These are phyloP conservation scores for Penicillium mononematosum DNA, from an alignment of 495 filamentous ascomycete genomes.

Conservation along the genomic window DNA sequence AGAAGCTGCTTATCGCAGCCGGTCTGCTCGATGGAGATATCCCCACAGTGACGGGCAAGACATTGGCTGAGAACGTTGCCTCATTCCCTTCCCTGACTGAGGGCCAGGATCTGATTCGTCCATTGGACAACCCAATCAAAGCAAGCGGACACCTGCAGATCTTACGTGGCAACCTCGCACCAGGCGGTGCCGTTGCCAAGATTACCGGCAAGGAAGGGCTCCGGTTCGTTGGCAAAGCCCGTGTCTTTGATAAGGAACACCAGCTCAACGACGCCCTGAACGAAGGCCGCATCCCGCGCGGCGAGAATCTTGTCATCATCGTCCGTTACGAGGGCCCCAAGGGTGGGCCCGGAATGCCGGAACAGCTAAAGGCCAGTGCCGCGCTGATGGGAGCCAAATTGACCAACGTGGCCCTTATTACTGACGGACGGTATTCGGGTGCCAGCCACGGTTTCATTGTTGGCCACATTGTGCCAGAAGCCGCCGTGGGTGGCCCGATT, in stretches of 20 bases:
- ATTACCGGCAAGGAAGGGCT: constrained; percentile 96
- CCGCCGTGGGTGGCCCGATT: constrained; percentile 78
- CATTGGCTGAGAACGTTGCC: constrained; percentile 82
- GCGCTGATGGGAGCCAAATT: constrained; percentile 91
- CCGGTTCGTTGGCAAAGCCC: constrained; percentile 74
- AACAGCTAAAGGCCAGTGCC: constrained; percentile 85
- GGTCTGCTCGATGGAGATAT: constrained; percentile 80
- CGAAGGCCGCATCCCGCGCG: constrained; percentile 66
- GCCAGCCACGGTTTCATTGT: constrained; percentile 96
- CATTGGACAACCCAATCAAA: constrained; percentile 83
- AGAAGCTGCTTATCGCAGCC: constrained; percentile 86
- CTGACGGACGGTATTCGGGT: constrained; percentile 88
- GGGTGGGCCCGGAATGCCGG: constrained; percentile 98
- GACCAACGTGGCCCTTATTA: constrained; percentile 86
- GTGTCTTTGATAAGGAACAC: constrained; percentile 89
- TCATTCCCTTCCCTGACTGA: constrained; percentile 77
- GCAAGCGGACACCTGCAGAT: constrained; percentile 85
- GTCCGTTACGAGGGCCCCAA: constrained; percentile 96
- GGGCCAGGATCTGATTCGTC: constrained; percentile 82
- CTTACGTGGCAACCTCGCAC: constrained; percentile 84
- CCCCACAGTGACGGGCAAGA: constrained; percentile 88
- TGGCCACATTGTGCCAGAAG: constrained; percentile 91
- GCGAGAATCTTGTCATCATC: constrained; percentile 85
- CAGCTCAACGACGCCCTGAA: constrained; percentile 74
- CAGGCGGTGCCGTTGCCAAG: constrained; percentile 91